phyloP scores from a whole-genome alignment of 306 rosid genomes.

The Vachellia pachyceras region DNA sequence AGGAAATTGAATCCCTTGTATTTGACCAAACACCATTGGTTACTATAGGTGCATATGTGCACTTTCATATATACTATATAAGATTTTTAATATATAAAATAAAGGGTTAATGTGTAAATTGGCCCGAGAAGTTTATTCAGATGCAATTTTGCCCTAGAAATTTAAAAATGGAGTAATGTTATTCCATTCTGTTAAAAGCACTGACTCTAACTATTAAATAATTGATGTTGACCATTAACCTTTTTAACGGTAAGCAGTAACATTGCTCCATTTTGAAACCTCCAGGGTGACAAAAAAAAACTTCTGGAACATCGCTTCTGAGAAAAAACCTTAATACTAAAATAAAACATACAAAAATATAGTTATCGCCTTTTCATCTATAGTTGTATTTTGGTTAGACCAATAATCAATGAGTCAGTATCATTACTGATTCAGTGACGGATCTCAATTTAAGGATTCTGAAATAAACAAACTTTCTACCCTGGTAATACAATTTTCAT shows the following conservation, averaged over 20 bases:
- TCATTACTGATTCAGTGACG: not conserved
- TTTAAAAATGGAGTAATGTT: too few species aligned
- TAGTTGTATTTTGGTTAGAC: not conserved
- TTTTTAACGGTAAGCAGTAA: too few species aligned
- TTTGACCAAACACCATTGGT: not conserved
- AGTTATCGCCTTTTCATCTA: not conserved
- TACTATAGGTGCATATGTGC: not conserved
- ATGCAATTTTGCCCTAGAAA: too few species aligned
- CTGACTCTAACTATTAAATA: too few species aligned
- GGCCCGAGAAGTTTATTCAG: too few species aligned
- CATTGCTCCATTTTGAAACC: too few species aligned
- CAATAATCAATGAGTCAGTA: not conserved
- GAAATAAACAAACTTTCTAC: not conserved
- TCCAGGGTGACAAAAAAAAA: too few species aligned
- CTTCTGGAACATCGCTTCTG: too few species aligned
- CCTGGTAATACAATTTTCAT: not conserved
- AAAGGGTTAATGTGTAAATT: too few species aligned
- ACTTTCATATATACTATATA: not conserved
- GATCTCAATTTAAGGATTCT: not conserved
- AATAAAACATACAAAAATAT: not conserved
- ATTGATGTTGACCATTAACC: too few species aligned
- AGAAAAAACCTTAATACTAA: too few species aligned
- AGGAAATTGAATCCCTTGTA: not conserved
- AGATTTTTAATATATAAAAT: not conserved
- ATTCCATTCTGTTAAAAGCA: too few species aligned